These are phyloP conservation scores for Oxyria digyna DNA, from an alignment of 148 eudicot species.

Conservation along the genomic window DNA sequence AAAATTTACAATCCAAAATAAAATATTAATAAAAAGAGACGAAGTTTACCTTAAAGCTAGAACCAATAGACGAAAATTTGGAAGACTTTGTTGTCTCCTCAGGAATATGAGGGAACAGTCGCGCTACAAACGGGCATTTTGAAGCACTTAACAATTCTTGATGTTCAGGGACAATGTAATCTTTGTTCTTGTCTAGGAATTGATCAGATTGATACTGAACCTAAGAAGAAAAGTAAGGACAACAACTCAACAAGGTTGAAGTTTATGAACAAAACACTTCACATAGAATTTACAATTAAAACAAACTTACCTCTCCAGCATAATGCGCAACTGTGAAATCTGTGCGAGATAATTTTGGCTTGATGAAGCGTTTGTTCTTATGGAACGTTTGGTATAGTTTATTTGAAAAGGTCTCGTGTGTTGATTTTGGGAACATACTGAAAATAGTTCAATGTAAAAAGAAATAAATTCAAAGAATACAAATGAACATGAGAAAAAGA, in stretches of 20 bases:
- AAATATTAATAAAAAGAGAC: not conserved
- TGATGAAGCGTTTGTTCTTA: slow-evolving; percentile 71
- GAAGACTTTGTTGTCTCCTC: slow-evolving; percentile 75
- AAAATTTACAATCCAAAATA: not conserved
- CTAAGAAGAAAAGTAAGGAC: too few relatives aligned
- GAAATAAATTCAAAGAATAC: not conserved
- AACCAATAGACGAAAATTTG: slow-evolving; percentile 90
- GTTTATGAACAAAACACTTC: slow-evolving; percentile 4
- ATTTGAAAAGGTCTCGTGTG: slow-evolving; percentile 88
- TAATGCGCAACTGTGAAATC: too few relatives aligned
- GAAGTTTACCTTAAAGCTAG: slow-evolving; percentile 69
- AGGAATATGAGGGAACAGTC: slow-evolving; percentile 66
- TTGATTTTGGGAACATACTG: slow-evolving; percentile 99
- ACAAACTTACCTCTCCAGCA: slow-evolving; percentile 80
- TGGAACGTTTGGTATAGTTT: slow-evolving; percentile 94
- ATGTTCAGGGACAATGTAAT: too few relatives aligned
- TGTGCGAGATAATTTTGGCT: too few relatives aligned
- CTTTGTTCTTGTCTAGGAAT: too few relatives aligned
- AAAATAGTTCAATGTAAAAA: slow-evolving; percentile 8
- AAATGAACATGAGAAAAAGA: not conserved
- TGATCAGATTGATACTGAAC: too few relatives aligned
- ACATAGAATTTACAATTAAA: not conserved
- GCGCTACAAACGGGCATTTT: slow-evolving; percentile 76
- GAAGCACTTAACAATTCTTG: slow-evolving; percentile 83
- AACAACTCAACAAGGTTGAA: slow-evolving; percentile 10